Base-by-base conservation (phyloP, 2,329 filamentous ascomycete genomes). In the Fusarium equiseti region DNA sequence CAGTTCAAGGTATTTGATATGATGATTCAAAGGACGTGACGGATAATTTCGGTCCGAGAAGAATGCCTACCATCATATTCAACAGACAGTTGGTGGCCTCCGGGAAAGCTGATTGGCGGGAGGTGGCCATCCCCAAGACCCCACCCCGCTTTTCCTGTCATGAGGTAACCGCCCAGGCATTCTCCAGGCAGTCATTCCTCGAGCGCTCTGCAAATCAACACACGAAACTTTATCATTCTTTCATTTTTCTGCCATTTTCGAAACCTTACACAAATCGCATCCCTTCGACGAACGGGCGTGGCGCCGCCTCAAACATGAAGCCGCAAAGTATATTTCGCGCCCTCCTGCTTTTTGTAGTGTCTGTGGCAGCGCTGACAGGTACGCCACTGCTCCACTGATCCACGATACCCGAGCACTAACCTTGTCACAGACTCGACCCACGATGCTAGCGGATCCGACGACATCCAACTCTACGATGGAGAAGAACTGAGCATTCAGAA, bases 281-380 rank as follows among this genome's bases (percentile, higher is more conserved):
- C 6, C 3, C 0, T 11, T 38, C 9, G 16, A n/a, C 35, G 1
- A 27, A 26, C 11, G 18, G 18, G 18, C 15, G 9, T 40, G 18
- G 20, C 22, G 10, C 15, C 13, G 15, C 32, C 9, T 11, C 18
- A 2, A 60, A 13, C 11, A 61, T 63, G 59, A 54, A 62, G 26
- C 31, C 26, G 2, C 15, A 27, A 11, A 24, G 8, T 3, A 16
- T 46, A 24, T 18, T 63, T 8, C 18, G 18, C 6, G 31, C 26
- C 22, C 26, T 63, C 15, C 11, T 54, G 1, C 6, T 53, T 15
- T 16, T 27, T 24, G 15, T 4, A 13, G 40, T 61, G 9, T 53
- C 15, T 24, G 46, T 24, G 15, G 46, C 51, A 63, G 29, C 57
- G 18, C 29, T 62, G 59, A 20, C 57, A 31, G 51, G 59, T 63